A percentile compares a stretch with the other conserved stretches of the same genome.
Conservation (phyloP, 2,329 filamentous ascomycete genomes). For the Aureobasidium vineae region DNA sequence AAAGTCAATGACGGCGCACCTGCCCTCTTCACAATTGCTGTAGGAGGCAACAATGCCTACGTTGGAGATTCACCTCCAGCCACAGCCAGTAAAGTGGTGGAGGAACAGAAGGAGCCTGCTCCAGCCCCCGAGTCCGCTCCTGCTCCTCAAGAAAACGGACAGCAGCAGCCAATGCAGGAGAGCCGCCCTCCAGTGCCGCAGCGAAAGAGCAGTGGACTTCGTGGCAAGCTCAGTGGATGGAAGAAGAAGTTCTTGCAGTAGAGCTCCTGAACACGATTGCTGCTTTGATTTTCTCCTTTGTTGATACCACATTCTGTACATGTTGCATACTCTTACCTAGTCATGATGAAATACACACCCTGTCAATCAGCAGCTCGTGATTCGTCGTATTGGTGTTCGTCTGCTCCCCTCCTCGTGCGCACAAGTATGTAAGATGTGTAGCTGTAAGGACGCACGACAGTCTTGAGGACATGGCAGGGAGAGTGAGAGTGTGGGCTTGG, state of each 20-base stretch:
- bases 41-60: conserved; percentile 44
- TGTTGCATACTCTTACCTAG: background rate
- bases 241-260: conserved; percentile 24
- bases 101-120: background rate
- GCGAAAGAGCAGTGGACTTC: conserved; percentile 15
- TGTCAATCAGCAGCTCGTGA: background rate
- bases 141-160: conserved; percentile 3
- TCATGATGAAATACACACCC: background rate
- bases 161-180: conserved; percentile 14
- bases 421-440: background rate
- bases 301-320: background rate
- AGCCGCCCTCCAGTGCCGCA: background rate
- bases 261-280: background rate
- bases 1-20: conserved; percentile 52
- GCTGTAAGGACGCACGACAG: background rate
- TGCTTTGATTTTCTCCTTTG: background rate
- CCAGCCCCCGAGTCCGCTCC: background rate
- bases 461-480: background rate
- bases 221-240: conserved; percentile 12
- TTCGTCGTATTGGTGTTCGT: background rate
- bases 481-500: background rate
- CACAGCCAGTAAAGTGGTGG: background rate
- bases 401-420: background rate
- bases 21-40: conserved; percentile 47
- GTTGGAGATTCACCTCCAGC: background rate